Evolutionary conservation across 2,329 filamentous ascomycete genomes (phyloP), one percentile per base, ranked within the genome.

Genomic region (Paracamarosporium sp.): DNA sequence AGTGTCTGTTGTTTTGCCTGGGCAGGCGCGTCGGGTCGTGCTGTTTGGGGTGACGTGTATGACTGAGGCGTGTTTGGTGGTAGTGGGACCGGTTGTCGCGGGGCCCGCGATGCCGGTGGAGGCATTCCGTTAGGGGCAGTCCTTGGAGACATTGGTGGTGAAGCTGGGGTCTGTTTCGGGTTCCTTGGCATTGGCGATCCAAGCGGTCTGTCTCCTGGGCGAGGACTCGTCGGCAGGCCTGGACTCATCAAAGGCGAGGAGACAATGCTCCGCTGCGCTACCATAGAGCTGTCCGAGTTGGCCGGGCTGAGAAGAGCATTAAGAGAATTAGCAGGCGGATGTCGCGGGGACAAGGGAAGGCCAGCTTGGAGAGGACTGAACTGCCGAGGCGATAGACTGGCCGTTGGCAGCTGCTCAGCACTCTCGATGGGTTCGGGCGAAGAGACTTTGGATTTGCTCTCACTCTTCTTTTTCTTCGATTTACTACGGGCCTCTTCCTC

Each of bases 11-110:
- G 71, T 59, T 66, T 68, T 41, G 61, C 63, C 51, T 68, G 74
- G 43, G 60, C 55, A 48, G 74, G 73, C 25, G 68, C 65, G 56
- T 79, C 76, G 35, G 74, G 69, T 53, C 80, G 71, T 41, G 74
- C 70, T 50, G 77, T 72, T 60, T 76, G 78, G 55, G 82, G 79
- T n/a, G 84, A 83, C 28, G 84, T 82, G n/a, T 86, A 85, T 17
- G 86, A 84, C 52, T 88, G 82, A 11, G 89, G 86, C 0, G 90
- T 89, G 57, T 88, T 88, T 22, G 88, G 88, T 17, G 90, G 89
- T 31, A 93, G 78, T 3, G 90, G 90, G 44, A 91, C 89, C 2
- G 90, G 86, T 64, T 91, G 88, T 65, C 90, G 87, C 30, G 90
- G 88, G 46, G 89, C 86, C 65, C 91, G 87, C 5, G 92, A 90